Conservation (phyloP, 495 filamentous ascomycete species). For the Daldinia decipiens region DNA sequence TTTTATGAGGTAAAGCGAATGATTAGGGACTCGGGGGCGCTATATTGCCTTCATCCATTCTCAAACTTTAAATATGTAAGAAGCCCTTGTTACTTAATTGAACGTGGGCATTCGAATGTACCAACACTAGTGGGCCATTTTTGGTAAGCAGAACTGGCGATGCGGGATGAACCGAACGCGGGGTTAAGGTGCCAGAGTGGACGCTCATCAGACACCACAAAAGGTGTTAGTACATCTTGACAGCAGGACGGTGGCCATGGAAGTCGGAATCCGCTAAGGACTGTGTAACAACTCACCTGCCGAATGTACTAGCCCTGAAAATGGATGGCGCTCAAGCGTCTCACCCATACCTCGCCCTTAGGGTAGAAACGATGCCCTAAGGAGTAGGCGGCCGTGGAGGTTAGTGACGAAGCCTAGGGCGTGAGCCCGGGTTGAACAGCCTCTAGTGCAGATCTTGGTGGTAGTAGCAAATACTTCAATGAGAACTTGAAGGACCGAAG, state of each 20-base stretch:
- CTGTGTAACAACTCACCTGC: conserved; percentile 18
- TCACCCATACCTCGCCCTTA: conserved; percentile 16
- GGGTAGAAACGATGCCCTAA: conserved; percentile 18
- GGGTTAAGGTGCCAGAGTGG: conserved; percentile 17
- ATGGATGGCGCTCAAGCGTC: conserved; percentile 17
- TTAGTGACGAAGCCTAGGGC: conserved; percentile 16
- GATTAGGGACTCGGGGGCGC: conserved; percentile 17
- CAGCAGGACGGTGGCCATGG: conserved; percentile 17
- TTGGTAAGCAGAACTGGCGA: conserved; percentile 18
- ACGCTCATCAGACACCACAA: conserved; percentile 18
- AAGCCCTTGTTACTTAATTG: conserved; percentile 17
- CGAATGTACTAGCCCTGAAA: conserved; percentile 18
- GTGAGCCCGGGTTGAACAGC: conserved; percentile 13
- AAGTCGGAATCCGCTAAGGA: conserved; percentile 18
- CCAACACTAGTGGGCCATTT: conserved; percentile 17
- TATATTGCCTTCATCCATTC: conserved; percentile 17
- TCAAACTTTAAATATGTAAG: conserved; percentile 19
- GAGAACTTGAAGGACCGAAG: conserved; percentile 15
- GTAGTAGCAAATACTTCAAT: conserved; percentile 19
- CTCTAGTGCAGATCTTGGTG: conserved; percentile 18
- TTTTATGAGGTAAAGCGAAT: conserved; percentile 19
- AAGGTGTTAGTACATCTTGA: conserved; percentile 19
- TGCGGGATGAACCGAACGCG: conserved; percentile 16
- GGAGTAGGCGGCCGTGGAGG: conserved; percentile 16
- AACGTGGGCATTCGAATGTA: conserved; percentile 18